A percentile compares a stretch with the other conserved stretches of the same genome.
Conservation (phyloP, 176 grass and related monocot genomes). For the Cenchrus fungigraminus region DNA sequence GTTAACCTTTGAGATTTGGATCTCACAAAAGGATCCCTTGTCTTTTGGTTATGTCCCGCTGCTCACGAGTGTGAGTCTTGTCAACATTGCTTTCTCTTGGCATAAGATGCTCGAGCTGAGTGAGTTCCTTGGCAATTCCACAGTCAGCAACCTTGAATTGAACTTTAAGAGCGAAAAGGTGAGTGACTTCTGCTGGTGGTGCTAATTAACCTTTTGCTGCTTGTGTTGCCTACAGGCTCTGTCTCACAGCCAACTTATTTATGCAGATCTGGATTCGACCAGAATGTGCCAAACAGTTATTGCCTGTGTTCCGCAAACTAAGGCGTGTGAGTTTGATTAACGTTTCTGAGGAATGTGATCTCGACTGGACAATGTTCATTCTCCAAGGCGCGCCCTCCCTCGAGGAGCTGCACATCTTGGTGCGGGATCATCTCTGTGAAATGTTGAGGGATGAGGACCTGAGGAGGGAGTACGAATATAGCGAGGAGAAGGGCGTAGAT, state of each 20-base stretch:
- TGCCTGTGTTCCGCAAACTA: background rate
- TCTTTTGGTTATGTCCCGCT: conserved; percentile 12
- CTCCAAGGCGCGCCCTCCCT: conserved; percentile 3
- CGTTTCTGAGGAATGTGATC: background rate
- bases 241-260: background rate
- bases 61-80: background rate
- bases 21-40: background rate
- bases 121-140: background rate
- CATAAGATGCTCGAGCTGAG: conserved; percentile 1
- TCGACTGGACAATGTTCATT: conserved; percentile 3
- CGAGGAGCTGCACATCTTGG: background rate
- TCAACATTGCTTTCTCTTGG: background rate
- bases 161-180: background rate
- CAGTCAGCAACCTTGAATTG: background rate
- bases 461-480: background rate
- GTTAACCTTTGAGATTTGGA: background rate
- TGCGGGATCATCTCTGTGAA: conserved; percentile 15
- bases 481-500: background rate
- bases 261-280: too few relatives aligned
- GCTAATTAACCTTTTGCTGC: background rate
- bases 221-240: background rate
- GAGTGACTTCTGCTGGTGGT: background rate
- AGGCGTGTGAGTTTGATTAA: background rate
- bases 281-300: background rate
- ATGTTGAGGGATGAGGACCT: background rate